Percentiles rank a stretch among this genome's conserved stretches.
These are phyloP conservation scores for Phytophthora megakarya DNA, from an alignment of 352 stramenopile species.

Conservation along the genomic window DNA sequence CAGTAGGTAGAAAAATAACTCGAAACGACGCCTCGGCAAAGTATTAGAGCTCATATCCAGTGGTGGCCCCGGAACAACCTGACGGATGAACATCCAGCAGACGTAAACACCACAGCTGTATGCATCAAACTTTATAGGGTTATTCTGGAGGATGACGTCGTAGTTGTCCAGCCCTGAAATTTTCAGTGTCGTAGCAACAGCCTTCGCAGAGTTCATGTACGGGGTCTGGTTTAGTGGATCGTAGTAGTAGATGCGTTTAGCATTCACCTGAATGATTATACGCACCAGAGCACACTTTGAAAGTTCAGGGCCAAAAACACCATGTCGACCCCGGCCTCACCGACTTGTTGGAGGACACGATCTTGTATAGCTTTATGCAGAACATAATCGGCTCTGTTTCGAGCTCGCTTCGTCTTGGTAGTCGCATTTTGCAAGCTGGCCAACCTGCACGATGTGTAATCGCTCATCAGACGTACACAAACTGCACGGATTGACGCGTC, in stretches of 20 bases:
- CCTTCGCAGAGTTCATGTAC: not conserved
- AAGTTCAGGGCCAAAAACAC: constrained; percentile 15
- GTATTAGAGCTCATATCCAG: constrained; percentile 5
- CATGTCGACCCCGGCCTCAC: not conserved
- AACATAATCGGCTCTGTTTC: not conserved
- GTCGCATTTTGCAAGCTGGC: not conserved
- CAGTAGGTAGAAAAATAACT: constrained; percentile 25
- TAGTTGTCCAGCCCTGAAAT: not conserved
- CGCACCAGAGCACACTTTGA: constrained; percentile 16
- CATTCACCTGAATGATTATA: not conserved
- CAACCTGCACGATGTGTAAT: not conserved
- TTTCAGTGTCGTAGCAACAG: not conserved
- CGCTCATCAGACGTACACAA: not conserved
- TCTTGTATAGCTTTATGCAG: not conserved
- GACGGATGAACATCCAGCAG: constrained; percentile 19
- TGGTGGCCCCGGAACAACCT: no score
- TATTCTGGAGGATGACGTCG: constrained; percentile 16
- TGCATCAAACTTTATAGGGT: constrained; percentile 18
- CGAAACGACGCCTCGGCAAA: constrained; percentile 8
- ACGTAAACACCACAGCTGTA: constrained; percentile 29
- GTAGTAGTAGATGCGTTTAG: constrained; percentile 12
- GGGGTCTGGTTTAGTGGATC: not conserved
- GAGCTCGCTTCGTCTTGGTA: not conserved
- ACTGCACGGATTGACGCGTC: constrained; percentile 2
- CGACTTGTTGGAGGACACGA: not conserved